Conservation (phyloP, 306 rosid species). For the Glycine latifolia region DNA sequence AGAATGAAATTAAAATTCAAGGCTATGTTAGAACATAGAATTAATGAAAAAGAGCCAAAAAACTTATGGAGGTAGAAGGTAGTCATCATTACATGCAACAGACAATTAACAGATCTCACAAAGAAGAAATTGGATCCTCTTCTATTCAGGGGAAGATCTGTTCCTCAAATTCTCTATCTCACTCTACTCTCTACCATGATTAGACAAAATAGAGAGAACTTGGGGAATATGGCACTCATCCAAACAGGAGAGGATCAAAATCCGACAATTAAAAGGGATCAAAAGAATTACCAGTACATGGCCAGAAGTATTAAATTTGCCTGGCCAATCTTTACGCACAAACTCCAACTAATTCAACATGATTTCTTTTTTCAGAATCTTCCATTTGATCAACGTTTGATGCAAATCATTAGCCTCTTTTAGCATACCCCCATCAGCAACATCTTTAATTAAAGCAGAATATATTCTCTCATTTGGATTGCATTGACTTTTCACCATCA, state of each 20-base stretch:
- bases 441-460: constrained; percentile 62
- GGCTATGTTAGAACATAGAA: background rate
- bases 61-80: background rate
- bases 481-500: constrained; percentile 71
- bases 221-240: background rate
- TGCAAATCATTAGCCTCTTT: constrained; percentile 79
- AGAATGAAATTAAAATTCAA: constrained; percentile 22
- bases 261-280: constrained; percentile 33
- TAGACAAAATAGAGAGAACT: background rate
- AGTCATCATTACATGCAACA: constrained; percentile 4
- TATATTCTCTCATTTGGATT: constrained; percentile 64
- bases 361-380: constrained; percentile 56
- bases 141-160: background rate
- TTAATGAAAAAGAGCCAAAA: background rate
- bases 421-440: constrained; percentile 78
- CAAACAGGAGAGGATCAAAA: constrained; percentile 22
- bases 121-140: background rate
- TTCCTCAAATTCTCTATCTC: constrained; percentile 9
- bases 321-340: constrained; percentile 43
- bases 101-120: constrained; percentile 6
- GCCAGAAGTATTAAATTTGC: constrained; percentile 22
- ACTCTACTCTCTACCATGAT: constrained; percentile 1
- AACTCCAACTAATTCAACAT: constrained; percentile 46
- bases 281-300: constrained; percentile 45
- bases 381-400: constrained; percentile 65